Conservation (phyloP, 345 rosid genomes). For the Erodium maritimum region DNA sequence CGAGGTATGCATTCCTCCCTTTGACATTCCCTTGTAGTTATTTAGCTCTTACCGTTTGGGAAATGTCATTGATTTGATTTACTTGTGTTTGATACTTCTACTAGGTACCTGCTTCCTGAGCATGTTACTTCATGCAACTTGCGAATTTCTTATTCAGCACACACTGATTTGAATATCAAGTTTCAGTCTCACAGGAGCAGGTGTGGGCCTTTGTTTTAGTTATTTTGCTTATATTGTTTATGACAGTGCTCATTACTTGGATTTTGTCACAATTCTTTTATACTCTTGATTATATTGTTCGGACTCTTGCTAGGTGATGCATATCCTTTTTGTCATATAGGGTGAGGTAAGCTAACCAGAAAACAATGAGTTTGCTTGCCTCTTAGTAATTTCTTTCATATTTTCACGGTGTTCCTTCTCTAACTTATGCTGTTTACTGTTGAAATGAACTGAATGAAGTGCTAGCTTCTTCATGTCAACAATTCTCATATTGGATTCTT, state of each 20-base stretch:
- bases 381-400: constrained; percentile 41
- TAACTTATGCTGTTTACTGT: constrained; percentile 8
- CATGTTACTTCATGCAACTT: constrained; percentile 62
- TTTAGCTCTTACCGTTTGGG: neutral
- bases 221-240: constrained; percentile 8
- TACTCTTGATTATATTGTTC: constrained; percentile 9
- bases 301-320: constrained; percentile 25
- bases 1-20: constrained; percentile 32
- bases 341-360: constrained; percentile 45
- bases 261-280: neutral
- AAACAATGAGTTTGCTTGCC: constrained; percentile 31
- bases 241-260: constrained; percentile 7
- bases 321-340: constrained; percentile 34
- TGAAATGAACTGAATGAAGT: constrained; percentile 4
- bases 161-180: constrained; percentile 91
- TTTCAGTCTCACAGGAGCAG: constrained; percentile 99
- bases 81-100: constrained; percentile 9
- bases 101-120: constrained; percentile 82
- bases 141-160: constrained; percentile 92
- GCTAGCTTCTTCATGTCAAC: too few species aligned
- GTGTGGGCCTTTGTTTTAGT: constrained; percentile 24
- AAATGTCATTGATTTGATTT: neutral
- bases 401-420: constrained; percentile 11
- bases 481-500: too few species aligned
- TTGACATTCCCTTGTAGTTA: neutral